These are phyloP conservation scores for Narthecium ossifragum DNA, from an alignment of 106 monocot genomes.

Conservation along the genomic window DNA sequence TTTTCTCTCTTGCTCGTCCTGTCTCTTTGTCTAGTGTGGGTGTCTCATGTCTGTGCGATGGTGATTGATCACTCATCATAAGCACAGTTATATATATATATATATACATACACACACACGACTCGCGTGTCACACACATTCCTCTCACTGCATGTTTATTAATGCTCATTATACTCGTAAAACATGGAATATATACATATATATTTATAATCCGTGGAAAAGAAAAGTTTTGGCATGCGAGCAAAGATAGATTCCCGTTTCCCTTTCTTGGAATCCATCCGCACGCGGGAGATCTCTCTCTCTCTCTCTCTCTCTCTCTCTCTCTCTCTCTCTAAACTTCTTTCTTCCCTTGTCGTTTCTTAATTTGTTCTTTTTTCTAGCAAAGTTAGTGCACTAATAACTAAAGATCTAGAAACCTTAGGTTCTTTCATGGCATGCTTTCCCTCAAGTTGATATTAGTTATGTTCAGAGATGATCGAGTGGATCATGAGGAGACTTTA, in stretches of 20 bases:
- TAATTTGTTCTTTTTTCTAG: conserved; percentile 24
- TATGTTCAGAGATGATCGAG: not conserved
- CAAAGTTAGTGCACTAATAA: not conserved
- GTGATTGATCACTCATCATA: not conserved
- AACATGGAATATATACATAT: not conserved
- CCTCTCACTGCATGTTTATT: not conserved
- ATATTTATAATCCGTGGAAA: not conserved
- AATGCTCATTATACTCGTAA: too few species aligned
- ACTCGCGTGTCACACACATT: not conserved
- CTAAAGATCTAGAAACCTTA: not conserved
- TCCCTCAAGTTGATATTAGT: not conserved
- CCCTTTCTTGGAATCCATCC: conserved; percentile 24
- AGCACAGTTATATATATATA: not conserved
- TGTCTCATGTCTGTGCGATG: not conserved
- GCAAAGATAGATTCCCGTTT: conserved; percentile 23
- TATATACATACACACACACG: not conserved
- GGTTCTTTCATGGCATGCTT: not conserved
- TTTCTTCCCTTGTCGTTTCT: not conserved
- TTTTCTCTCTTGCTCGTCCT: too few species aligned
- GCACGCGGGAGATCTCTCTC: conserved; percentile 6
- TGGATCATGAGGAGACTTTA: not conserved
- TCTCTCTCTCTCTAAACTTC: not conserved
- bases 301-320: not conserved
- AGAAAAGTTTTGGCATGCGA: conserved; percentile 23
- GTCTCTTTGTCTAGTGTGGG: too few species aligned